phyloP scores from a whole-genome alignment of 257 asterid species.

The Henckelia pumila region DNA sequence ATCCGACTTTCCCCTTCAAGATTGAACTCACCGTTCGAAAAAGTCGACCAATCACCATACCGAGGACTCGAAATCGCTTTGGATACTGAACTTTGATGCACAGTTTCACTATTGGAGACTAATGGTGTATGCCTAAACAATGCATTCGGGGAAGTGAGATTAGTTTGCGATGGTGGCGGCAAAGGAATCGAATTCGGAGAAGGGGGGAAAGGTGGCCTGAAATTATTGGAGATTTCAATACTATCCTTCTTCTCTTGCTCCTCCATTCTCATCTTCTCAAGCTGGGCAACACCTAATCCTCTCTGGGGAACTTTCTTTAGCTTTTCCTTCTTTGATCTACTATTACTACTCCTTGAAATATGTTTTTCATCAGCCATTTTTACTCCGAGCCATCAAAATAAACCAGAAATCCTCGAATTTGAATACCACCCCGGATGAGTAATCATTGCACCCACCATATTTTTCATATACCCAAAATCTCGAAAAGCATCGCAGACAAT shows the following conservation, averaged over 20 bases:
- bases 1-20: slow-evolving; percentile 33
- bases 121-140: slow-evolving; percentile 36
- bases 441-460: slow-evolving; percentile 34
- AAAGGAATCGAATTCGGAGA: slow-evolving; percentile 29
- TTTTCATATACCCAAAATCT: slow-evolving; percentile 44
- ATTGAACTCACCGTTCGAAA: slow-evolving; percentile 44
- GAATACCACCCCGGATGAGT: slow-evolving; percentile 32
- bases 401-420: slow-evolving; percentile 33
- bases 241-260: slow-evolving; percentile 62
- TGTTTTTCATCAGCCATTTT: slow-evolving; percentile 67
- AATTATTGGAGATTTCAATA: slow-evolving; percentile 26
- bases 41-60: slow-evolving; percentile 41
- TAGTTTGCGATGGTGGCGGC: slow-evolving; percentile 29
- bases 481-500: slow-evolving; percentile 27
- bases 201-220: slow-evolving; percentile 40
- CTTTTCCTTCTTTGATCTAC: slow-evolving; percentile 52
- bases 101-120: slow-evolving; percentile 34
- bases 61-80: slow-evolving; percentile 28
- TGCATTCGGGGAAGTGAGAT: slow-evolving; percentile 39
- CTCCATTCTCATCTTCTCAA: slow-evolving; percentile 76
- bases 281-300: slow-evolving; percentile 94
- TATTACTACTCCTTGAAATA: slow-evolving; percentile 29
- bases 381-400: slow-evolving; percentile 44
- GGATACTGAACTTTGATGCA: slow-evolving; percentile 32
- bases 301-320: slow-evolving; percentile 84